These are phyloP conservation scores for Beauveria pseudobassiana DNA, from an alignment of 2,329 filamentous ascomycete species.

Conservation along the genomic window DNA sequence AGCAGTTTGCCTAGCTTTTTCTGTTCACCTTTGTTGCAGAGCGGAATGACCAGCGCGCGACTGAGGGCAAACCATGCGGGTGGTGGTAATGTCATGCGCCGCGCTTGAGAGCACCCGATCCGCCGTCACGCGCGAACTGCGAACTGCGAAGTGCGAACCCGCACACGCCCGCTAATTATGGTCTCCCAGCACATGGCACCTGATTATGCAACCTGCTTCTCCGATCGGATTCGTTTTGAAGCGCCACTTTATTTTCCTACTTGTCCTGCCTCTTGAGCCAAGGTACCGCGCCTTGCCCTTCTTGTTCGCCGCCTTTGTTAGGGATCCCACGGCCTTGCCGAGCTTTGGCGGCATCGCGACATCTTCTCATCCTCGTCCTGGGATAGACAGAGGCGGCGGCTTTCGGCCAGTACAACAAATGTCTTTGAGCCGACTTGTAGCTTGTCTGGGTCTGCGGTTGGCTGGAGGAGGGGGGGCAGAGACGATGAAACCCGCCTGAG, in stretches of 20 bases:
- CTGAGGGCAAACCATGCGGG: neutral
- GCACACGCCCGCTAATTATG: neutral
- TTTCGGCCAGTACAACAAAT: neutral
- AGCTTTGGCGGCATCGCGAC: too few relatives aligned
- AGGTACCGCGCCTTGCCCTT: too few relatives aligned
- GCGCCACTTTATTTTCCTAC: neutral
- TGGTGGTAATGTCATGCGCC: neutral
- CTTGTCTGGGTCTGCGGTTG: neutral
- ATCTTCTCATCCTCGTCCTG: too few relatives aligned
- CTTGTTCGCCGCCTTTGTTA: too few relatives aligned
- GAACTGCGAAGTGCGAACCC: neutral
- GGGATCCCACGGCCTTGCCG: too few relatives aligned
- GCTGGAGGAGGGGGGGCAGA: neutral
- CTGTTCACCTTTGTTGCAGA: neutral
- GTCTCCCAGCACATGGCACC: neutral
- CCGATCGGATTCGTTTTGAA: neutral
- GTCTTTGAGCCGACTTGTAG: neutral
- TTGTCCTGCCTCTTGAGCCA: neutral
- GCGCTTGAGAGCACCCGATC: neutral
- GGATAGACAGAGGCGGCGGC: too few relatives aligned
- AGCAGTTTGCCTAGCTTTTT: neutral
- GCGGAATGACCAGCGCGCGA: neutral
- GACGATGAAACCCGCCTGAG: constrained; percentile 1
- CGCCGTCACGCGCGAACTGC: neutral
- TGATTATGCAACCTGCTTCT: neutral